A percentile compares a stretch with the other conserved stretches of the same genome.
These are phyloP conservation scores for Meyerozyma guilliermondii DNA, from an alignment of 1,139 yeast species.

Conservation along the genomic window DNA sequence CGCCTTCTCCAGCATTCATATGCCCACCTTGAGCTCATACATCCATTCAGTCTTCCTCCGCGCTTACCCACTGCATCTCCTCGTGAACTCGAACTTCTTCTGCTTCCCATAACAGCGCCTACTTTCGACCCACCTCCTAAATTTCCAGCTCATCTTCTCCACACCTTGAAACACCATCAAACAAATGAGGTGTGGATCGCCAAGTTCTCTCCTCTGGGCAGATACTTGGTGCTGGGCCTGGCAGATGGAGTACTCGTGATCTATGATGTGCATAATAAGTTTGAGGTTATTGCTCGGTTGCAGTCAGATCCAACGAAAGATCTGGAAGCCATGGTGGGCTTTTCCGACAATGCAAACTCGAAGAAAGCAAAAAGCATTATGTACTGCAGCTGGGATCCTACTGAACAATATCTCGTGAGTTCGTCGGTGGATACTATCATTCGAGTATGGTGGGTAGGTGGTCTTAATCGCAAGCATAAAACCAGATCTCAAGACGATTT, in stretches of 20 bases:
- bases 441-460: constrained; percentile 60
- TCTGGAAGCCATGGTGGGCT: constrained; percentile 22
- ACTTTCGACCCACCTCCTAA: constrained; percentile 6
- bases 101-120: background rate
- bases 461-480: constrained; percentile 18
- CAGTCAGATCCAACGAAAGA: constrained; percentile 30
- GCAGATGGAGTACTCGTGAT: constrained; percentile 61
- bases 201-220: constrained; percentile 74
- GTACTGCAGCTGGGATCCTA: constrained; percentile 69
- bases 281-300: constrained; percentile 35
- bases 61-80: background rate
- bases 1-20: background rate
- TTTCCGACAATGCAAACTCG: constrained; percentile 19
- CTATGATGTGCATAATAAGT: constrained; percentile 59
- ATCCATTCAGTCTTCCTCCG: background rate
- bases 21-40: background rate
- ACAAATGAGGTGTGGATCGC: constrained; percentile 79
- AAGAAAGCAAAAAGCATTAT: constrained; percentile 52
- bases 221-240: constrained; percentile 70
- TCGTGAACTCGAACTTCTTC: background rate
- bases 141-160: constrained; percentile 45
- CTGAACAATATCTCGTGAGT: constrained; percentile 60
- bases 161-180: constrained; percentile 46
- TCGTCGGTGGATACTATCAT: constrained; percentile 66
- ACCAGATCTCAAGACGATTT: constrained; percentile 21